Percentiles rank a stretch among this genome's conserved stretches.
Evolutionary conservation across 306 rosid genomes (phyloP).

Genomic region (Phaseolus lunatus): DNA sequence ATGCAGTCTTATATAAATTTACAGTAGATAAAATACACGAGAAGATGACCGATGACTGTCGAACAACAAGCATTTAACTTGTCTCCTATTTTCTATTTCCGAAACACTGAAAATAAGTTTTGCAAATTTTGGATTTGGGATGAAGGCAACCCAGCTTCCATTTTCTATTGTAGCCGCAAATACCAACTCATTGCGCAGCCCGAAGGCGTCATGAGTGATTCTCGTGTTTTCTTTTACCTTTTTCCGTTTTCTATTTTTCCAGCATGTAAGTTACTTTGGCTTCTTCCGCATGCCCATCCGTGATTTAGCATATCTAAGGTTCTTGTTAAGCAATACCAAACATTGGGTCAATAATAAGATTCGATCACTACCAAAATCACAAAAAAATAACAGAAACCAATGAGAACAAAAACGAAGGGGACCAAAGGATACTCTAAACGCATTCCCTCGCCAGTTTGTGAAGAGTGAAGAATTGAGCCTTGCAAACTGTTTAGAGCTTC

Average conservation of each 20-base stretch:
- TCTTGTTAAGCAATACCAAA: slow-evolving; percentile 62
- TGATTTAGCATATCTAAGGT: slow-evolving; percentile 81
- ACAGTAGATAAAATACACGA: slow-evolving; percentile 26
- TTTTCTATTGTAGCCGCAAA: not conserved
- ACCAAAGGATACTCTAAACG: slow-evolving; percentile 88
- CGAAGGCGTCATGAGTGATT: slow-evolving; percentile 1
- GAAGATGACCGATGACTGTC: slow-evolving; percentile 9
- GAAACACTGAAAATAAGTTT: not conserved
- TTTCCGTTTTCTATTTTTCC: not conserved
- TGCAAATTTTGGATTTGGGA: not conserved
- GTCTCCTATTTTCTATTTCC: not conserved
- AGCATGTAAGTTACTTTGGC: slow-evolving; percentile 52
- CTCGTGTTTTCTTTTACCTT: not conserved
- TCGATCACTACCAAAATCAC: not conserved
- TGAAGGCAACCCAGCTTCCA: slow-evolving; percentile 8
- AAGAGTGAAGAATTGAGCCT: slow-evolving; percentile 80
- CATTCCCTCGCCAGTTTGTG: slow-evolving; percentile 88
- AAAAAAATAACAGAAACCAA: not conserved
- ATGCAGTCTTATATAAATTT: not conserved
- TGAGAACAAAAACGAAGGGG: not conserved
- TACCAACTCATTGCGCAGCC: slow-evolving; percentile 4
- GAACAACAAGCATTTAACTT: slow-evolving; percentile 16
- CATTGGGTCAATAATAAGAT: slow-evolving; percentile 3
- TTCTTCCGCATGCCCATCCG: slow-evolving; percentile 96
- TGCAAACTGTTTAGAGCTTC: slow-evolving; percentile 79